Percentiles rank a stretch among this genome's conserved stretches.
These are phyloP conservation scores for Leccinum fuscescens DNA, from an alignment of 1,284 basidiomycete species.

Conservation along the genomic window DNA sequence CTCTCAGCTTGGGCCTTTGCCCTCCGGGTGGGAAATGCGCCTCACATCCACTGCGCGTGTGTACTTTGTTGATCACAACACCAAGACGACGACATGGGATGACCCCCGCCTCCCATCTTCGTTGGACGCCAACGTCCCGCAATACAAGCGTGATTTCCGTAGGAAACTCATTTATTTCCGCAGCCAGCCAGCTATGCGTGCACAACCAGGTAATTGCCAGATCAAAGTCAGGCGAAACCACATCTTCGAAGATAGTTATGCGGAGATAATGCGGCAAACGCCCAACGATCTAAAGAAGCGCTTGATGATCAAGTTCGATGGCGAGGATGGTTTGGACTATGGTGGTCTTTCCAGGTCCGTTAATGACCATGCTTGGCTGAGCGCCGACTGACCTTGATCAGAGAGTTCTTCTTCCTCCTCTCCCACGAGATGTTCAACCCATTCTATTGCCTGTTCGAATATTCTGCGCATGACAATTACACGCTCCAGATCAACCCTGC, in stretches of 20 bases:
- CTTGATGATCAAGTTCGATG: constrained; percentile 97
- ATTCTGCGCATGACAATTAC: constrained; percentile 96
- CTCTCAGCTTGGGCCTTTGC: constrained; percentile 87
- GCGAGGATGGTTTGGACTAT: constrained; percentile 94
- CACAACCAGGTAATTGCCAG: constrained; percentile 89
- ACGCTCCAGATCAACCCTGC: constrained; percentile 95
- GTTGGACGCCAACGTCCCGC: constrained; percentile 87
- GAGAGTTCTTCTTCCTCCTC: constrained; percentile 85
- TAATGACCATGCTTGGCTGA: not conserved
- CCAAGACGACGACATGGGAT: constrained; percentile 98
- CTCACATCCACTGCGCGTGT: constrained; percentile 91
- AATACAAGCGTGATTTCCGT: constrained; percentile 96
- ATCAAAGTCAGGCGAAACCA: constrained; percentile 92
- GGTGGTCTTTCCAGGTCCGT: constrained; percentile 85
- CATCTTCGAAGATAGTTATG: constrained; percentile 94
- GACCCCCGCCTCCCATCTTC: constrained; percentile 86
- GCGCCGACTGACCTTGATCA: constrained; percentile 30
- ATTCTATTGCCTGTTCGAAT: constrained; percentile 96
- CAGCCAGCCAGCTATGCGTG: constrained; percentile 88
- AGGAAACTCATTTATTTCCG: constrained; percentile 97
- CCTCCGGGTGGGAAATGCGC: constrained; percentile 97
- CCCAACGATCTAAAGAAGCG: constrained; percentile 94
- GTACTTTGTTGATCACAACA: constrained; percentile 97
- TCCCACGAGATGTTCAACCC: constrained; percentile 97
- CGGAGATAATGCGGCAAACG: constrained; percentile 94